Evolutionary conservation across 2,329 filamentous ascomycete species (phyloP).

Genomic region (Claviceps sp.): DNA sequence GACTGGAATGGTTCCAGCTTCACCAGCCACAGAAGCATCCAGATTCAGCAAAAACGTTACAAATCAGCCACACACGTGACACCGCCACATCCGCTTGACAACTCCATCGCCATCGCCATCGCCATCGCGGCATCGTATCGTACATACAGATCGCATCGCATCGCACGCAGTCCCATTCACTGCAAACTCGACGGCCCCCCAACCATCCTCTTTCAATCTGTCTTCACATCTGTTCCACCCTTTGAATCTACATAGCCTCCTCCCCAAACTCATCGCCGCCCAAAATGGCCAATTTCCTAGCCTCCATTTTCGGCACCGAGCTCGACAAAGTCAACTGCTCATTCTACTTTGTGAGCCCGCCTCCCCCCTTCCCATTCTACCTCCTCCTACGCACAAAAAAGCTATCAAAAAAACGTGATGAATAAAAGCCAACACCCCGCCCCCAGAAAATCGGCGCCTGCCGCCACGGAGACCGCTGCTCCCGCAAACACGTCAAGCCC

Average conservation of each 20-base stretch:
- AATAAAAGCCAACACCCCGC: background rate
- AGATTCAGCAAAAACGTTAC: constrained; percentile 6
- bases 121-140: background rate
- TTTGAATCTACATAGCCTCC: background rate
- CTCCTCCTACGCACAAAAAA: background rate
- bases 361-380: background rate
- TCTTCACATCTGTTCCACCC: background rate
- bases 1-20: background rate
- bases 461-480: constrained; percentile 95
- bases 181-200: background rate
- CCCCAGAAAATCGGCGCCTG: constrained; percentile 85
- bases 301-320: constrained; percentile 98
- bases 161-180: constrained; percentile 1
- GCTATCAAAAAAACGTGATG: too few relatives aligned
- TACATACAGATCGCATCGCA: background rate
- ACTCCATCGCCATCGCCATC: too few relatives aligned
- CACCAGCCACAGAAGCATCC: constrained; percentile 5
- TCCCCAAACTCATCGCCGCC: background rate
- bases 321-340: constrained; percentile 99
- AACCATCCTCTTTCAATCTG: background rate
- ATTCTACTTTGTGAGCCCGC: constrained; percentile 56
- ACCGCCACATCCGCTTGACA: constrained; percentile 1
- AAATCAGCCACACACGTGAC: constrained; percentile 20
- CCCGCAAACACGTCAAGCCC: constrained; percentile 96
- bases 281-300: constrained; percentile 91